phyloP scores from a whole-genome alignment of 306 rosid species.

The Rosa persica region DNA sequence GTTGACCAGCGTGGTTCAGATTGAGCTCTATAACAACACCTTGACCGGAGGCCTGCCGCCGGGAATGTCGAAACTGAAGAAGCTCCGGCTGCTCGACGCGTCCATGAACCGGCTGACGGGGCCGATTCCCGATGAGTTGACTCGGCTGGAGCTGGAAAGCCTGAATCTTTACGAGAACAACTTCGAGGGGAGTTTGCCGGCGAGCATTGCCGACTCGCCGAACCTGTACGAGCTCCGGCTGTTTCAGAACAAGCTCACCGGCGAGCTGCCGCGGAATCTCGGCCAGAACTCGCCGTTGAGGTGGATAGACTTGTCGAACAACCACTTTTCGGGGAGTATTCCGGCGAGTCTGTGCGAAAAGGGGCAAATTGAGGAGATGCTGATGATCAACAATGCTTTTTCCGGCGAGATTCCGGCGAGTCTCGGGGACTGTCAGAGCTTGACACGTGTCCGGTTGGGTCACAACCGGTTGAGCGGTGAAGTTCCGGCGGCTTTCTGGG shows the following conservation, averaged over 20 bases:
- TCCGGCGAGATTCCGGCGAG: conserved; percentile 63
- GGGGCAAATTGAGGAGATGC: conserved; percentile 59
- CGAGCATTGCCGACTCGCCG: conserved; percentile 57
- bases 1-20: conserved; percentile 50
- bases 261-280: conserved; percentile 58
- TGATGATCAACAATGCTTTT: conserved; percentile 54
- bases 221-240: conserved; percentile 58
- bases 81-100: conserved; percentile 60
- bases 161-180: conserved; percentile 73
- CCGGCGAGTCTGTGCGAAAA: conserved; percentile 58
- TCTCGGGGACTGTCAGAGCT: conserved; percentile 55
- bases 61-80: conserved; percentile 64
- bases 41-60: conserved; percentile 63
- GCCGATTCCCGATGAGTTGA: conserved; percentile 62
- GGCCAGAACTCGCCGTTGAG: conserved; percentile 60
- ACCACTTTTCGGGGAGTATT: conserved; percentile 55
- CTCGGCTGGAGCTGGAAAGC: conserved; percentile 60
- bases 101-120: conserved; percentile 74
- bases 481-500: conserved; percentile 79
- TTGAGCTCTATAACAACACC: conserved; percentile 81
- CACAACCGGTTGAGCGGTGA: conserved; percentile 58
- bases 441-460: conserved; percentile 63
- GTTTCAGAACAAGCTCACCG: conserved; percentile 56
- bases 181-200: conserved; percentile 65
- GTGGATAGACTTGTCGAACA: conserved; percentile 68